These are phyloP conservation scores for Choiromyces venosus DNA, from an alignment of 495 filamentous ascomycete species.

Conservation along the genomic window DNA sequence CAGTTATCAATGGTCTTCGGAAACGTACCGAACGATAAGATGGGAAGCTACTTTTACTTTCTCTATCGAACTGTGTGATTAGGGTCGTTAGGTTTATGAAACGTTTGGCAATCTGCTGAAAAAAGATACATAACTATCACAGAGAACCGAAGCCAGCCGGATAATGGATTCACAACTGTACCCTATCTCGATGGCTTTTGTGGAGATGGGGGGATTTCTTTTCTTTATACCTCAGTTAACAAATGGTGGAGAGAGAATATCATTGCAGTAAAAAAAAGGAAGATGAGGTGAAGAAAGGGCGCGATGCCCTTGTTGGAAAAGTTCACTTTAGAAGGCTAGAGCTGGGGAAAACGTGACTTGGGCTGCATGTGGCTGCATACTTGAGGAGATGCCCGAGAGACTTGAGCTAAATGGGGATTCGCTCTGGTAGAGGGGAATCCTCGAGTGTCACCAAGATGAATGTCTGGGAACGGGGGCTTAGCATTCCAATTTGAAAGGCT, in stretches of 20 bases:
- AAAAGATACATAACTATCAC: background rate
- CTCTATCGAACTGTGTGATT: background rate
- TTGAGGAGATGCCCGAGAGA: background rate
- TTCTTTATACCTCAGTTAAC: background rate
- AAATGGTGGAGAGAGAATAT: background rate
- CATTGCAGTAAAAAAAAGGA: no score
- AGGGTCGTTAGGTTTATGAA: background rate
- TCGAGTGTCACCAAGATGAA: background rate
- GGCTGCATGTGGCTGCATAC: constrained; percentile 21
- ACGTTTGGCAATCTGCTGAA: background rate
- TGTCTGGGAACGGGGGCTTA: constrained; percentile 12
- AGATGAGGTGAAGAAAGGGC: background rate
- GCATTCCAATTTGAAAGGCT: constrained; percentile 15
- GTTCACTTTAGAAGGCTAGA: background rate
- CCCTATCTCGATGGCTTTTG: background rate
- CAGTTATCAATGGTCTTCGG: background rate
- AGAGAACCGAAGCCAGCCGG: background rate
- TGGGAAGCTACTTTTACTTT: background rate
- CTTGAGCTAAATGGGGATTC: constrained; percentile 24
- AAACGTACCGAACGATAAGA: background rate
- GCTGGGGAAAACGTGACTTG: constrained; percentile 31
- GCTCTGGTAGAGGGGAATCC: constrained; percentile 14
- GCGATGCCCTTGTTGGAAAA: background rate
- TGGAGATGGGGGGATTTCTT: background rate
- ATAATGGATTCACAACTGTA: background rate